A percentile compares a stretch with the other conserved stretches of the same genome.
Evolutionary conservation across 2,329 filamentous ascomycete genomes (phyloP).

Genomic region (Alternaria hordeiaustralica): DNA sequence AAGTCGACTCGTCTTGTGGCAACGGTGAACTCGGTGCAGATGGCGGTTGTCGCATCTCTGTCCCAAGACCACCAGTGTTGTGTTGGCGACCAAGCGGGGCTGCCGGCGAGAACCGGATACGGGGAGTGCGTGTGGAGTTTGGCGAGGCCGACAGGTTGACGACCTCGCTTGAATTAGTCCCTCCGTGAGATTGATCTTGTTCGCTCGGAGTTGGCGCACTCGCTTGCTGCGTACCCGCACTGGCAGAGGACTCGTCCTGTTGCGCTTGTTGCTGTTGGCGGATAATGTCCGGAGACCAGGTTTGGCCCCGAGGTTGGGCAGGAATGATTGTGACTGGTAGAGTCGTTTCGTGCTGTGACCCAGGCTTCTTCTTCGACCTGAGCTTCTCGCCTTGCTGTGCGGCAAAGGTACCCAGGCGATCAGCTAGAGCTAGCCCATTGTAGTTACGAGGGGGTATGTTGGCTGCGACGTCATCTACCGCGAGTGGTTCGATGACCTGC

Average conservation of each 20-base stretch:
- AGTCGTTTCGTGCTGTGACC: conserved; percentile 46
- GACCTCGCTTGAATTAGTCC: conserved; percentile 15
- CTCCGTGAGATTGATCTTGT: conserved; percentile 19
- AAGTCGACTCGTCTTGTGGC: conserved; percentile 7
- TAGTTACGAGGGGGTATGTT: conserved; percentile 53
- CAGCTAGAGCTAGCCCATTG: conserved; percentile 53
- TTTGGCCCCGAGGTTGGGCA: conserved; percentile 61
- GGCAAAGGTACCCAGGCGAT: conserved; percentile 57
- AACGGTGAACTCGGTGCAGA: neutral
- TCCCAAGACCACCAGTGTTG: conserved; percentile 20
- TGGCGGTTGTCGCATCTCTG: conserved; percentile 14
- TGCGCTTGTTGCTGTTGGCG: conserved; percentile 28
- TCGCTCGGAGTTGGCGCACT: conserved; percentile 26
- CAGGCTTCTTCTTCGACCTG: conserved; percentile 47
- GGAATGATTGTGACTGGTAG: conserved; percentile 68
- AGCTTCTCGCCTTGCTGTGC: conserved; percentile 57
- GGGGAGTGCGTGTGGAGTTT: conserved; percentile 26
- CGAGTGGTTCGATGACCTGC: conserved; percentile 55
- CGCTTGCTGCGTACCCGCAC: conserved; percentile 21
- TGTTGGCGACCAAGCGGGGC: conserved; percentile 12
- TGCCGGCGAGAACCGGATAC: conserved; percentile 35
- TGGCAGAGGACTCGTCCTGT: conserved; percentile 22
- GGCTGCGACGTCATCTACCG: conserved; percentile 41
- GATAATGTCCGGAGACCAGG: conserved; percentile 58
- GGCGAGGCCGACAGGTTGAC: conserved; percentile 16